Percentiles rank a stretch among this genome's conserved stretches.
These are phyloP conservation scores for Epichloe coenophiala DNA, from an alignment of 2,329 filamentous ascomycete species.

Conservation along the genomic window DNA sequence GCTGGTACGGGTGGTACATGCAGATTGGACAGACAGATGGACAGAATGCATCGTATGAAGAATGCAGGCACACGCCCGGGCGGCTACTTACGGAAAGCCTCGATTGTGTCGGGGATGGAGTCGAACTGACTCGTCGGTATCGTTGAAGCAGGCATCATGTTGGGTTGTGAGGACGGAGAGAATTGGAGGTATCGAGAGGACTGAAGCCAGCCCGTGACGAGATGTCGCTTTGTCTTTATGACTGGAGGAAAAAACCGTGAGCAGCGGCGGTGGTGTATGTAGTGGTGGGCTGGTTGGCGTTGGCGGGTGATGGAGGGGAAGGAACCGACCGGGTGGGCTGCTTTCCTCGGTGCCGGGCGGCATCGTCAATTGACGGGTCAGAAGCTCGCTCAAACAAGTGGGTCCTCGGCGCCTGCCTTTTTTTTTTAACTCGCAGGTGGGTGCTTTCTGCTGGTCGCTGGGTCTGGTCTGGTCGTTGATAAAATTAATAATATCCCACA, in stretches of 20 bases:
- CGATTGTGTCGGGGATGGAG: constrained; percentile 50
- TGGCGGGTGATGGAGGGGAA: no score
- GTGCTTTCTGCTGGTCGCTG: not conserved
- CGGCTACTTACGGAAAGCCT: constrained; percentile 44
- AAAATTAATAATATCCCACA: not conserved
- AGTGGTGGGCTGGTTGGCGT: no score
- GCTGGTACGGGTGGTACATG: not conserved
- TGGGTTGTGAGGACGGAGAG: not conserved
- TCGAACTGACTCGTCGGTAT: constrained; percentile 44
- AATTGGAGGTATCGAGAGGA: no score
- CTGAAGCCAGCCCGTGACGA: not conserved
- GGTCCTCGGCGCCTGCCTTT: not conserved
- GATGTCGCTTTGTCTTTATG: not conserved
- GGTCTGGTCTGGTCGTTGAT: not conserved
- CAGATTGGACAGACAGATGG: no score
- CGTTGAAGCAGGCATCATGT: constrained; percentile 30
- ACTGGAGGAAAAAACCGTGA: no score
- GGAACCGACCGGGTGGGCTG: no score
- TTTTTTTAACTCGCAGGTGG: not conserved
- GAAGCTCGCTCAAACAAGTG: no score
- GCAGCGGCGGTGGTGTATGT: no score
- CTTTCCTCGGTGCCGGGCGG: no score
- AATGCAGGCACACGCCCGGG: not conserved
- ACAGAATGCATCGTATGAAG: not conserved
- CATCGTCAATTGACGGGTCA: no score